Evolutionary conservation across 495 filamentous ascomycete species (phyloP).

Genomic region (Hamigera avellanea): DNA sequence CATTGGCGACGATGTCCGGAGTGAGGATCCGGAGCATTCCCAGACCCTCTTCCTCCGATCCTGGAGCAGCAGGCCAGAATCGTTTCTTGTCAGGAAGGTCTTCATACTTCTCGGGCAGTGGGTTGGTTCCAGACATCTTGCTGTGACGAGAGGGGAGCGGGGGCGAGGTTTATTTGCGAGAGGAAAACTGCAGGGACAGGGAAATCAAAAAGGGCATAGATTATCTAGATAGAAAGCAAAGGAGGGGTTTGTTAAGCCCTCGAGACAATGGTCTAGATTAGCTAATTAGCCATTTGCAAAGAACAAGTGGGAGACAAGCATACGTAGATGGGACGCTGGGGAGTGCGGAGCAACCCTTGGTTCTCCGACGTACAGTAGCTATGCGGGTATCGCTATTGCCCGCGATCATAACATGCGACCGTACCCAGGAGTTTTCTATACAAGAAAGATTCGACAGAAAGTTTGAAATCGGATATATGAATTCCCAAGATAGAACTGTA

Average conservation of each 20-base stretch:
- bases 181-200: neutral
- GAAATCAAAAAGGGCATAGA: neutral
- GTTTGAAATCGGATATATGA: too few relatives aligned
- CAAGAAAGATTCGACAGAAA: too few relatives aligned
- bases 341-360: too few relatives aligned
- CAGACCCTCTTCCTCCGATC: slow-evolving; percentile 38
- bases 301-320: slow-evolving; percentile 52
- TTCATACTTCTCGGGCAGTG: slow-evolving; percentile 29
- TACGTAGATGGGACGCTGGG: too few relatives aligned
- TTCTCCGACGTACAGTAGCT: too few relatives aligned
- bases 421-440: too few relatives aligned
- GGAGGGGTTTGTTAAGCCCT: too few relatives aligned
- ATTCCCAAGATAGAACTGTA: too few relatives aligned
- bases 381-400: too few relatives aligned
- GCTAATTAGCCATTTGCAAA: too few relatives aligned
- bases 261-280: too few relatives aligned
- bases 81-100: slow-evolving; percentile 38
- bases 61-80: slow-evolving; percentile 34
- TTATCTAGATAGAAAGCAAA: neutral
- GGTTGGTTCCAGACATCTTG: slow-evolving; percentile 11
- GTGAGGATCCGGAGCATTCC: slow-evolving; percentile 41
- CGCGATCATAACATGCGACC: too few relatives aligned
- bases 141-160: slow-evolving; percentile 1
- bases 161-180: neutral
- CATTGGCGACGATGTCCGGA: slow-evolving; percentile 33